phyloP scores from a whole-genome alignment of 1,139 yeast genomes.

The Petasospora rhodanensis region DNA sequence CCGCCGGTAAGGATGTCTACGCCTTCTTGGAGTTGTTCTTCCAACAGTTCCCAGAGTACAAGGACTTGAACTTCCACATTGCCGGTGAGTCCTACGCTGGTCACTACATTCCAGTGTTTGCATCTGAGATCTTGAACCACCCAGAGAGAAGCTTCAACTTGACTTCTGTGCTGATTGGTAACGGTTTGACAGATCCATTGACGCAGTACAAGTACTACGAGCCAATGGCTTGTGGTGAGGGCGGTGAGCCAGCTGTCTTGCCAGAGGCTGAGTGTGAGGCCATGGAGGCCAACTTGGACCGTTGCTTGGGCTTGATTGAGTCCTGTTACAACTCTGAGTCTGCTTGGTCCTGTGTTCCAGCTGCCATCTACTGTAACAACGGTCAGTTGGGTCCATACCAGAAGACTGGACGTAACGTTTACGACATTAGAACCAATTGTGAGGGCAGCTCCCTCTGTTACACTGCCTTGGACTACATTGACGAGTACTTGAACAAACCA shows the following conservation, averaged over 20 bases:
- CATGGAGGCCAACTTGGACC: slow-evolving; percentile 70
- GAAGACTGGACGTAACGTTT: slow-evolving; percentile 86
- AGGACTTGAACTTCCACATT: slow-evolving; percentile 74
- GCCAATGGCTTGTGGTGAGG: slow-evolving; percentile 97
- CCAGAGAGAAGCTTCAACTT: slow-evolving; percentile 77
- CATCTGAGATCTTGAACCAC: slow-evolving; percentile 78
- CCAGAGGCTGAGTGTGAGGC: slow-evolving; percentile 70
- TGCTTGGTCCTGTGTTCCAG: slow-evolving; percentile 91
- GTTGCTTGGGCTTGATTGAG: slow-evolving; percentile 77
- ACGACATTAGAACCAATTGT: slow-evolving; percentile 87
- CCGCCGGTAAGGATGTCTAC: slow-evolving; percentile 91
- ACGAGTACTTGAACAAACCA: slow-evolving; percentile 62
- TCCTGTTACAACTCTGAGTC: slow-evolving; percentile 76
- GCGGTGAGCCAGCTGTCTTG: slow-evolving; percentile 82
- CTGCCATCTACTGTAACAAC: slow-evolving; percentile 85
- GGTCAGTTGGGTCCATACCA: slow-evolving; percentile 85
- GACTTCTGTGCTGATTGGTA: slow-evolving; percentile 88
- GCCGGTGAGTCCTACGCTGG: slow-evolving; percentile 99
- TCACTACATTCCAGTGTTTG: slow-evolving; percentile 93
- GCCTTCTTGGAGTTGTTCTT: slow-evolving; percentile 89
- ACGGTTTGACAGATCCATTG: slow-evolving; percentile 92
- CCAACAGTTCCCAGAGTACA: slow-evolving; percentile 84
- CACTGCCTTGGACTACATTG: slow-evolving; percentile 61
- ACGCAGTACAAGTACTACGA: slow-evolving; percentile 84
- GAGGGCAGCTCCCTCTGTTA: slow-evolving; percentile 79